Evolutionary conservation across 2,329 filamentous ascomycete genomes (phyloP), one percentile per base, ranked within the genome.

Genomic region (Fusarium decemcellulare): DNA sequence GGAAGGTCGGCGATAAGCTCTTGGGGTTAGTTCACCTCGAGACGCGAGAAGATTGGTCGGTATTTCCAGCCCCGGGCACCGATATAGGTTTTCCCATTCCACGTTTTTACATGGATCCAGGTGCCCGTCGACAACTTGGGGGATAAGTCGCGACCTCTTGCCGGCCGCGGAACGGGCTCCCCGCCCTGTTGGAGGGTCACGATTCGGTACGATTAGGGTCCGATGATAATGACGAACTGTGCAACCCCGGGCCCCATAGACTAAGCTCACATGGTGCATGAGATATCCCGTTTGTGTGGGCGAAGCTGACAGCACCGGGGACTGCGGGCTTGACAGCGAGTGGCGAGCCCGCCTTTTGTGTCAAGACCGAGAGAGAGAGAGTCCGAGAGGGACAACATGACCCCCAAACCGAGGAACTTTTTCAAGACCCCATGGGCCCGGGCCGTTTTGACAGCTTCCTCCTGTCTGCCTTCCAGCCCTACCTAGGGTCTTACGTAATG

Each of bases 401-500:
- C 59, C 50, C 61, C 51, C 44, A 42, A 23, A 23, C 23, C 23
- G 23, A 23, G 23, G 23, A 23, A 23, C 23, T 23, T 23, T 8
- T 42, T 42, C 39, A 23, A 23, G 23, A 23, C 23, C 23, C 23
- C 23, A 23, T 23, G 23, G 23, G 23, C 23, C 23, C 23, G 23
- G 23, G 23, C 23, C 23, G 23, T 23, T 23, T 23, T 23, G 23
- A 23, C 23, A 23, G 23, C 23, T 23, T 23, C 23, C 23, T 23
- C 5, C 23, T 23, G 23, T 23, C 23, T 23, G 23, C 23, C 23
- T 23, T 23, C 23, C 23, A 23, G 23, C 23, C 23, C 23, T 23
- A 23, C 23, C 59, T 65, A 65, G 42, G 54, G 52, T 72, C 70
- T 72, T 62, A 70, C 73, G 62, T 73, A 61, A 68, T 67, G 61